A percentile compares a stretch with the other conserved stretches of the same genome.
These are phyloP conservation scores for Funneliformis geosporum DNA, from an alignment of 192 early-diverging fungal species.

Conservation along the genomic window DNA sequence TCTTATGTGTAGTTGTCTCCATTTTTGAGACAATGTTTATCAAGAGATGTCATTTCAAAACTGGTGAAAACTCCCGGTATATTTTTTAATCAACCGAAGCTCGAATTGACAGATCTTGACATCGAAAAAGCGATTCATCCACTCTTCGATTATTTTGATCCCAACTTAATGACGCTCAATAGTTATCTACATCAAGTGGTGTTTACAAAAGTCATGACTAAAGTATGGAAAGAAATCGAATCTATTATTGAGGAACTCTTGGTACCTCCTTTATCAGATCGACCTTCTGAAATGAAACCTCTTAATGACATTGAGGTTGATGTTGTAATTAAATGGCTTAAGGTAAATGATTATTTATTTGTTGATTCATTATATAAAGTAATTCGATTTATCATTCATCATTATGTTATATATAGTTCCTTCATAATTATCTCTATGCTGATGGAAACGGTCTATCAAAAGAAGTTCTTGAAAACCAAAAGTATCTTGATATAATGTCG, in stretches of 20 bases:
- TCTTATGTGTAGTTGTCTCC: constrained; percentile 54
- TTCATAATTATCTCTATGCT: constrained; percentile 74
- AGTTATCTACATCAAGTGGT: constrained; percentile 65
- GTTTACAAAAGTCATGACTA: constrained; percentile 64
- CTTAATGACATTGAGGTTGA: constrained; percentile 65
- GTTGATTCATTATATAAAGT: background rate
- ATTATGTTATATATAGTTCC: constrained; percentile 45
- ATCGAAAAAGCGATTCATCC: constrained; percentile 70
- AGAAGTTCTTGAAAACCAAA: constrained; percentile 62
- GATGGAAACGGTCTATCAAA: constrained; percentile 66
- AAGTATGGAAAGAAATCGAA: constrained; percentile 75
- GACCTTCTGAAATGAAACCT: constrained; percentile 57
- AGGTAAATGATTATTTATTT: constrained; percentile 38
- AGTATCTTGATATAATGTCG: constrained; percentile 67
- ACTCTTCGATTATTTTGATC: constrained; percentile 75
- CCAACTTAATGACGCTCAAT: constrained; percentile 66
- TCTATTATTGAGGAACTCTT: constrained; percentile 67
- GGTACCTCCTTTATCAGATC: constrained; percentile 68
- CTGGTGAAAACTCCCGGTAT: constrained; percentile 40
- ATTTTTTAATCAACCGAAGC: constrained; percentile 38
- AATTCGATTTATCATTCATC: background rate
- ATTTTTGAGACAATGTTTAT: constrained; percentile 64
- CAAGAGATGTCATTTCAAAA: constrained; percentile 57
- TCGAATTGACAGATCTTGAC: constrained; percentile 41
- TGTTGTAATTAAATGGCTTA: constrained; percentile 70